phyloP scores from a whole-genome alignment of 2,329 filamentous ascomycete species.

The Biscogniauxia marginata region DNA sequence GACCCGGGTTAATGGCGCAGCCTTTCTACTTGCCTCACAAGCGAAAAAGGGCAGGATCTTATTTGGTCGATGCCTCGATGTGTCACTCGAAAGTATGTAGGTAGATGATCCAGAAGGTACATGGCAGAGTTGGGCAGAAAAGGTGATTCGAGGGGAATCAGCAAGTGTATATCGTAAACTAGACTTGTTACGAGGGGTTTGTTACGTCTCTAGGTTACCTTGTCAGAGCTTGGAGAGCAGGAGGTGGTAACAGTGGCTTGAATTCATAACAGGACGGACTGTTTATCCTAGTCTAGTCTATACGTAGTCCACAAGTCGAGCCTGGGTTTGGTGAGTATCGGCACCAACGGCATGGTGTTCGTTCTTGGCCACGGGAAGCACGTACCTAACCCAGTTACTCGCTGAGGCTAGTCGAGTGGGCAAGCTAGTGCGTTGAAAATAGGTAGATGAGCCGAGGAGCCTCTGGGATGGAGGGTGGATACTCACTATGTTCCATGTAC shows the following conservation, averaged over 20 bases:
- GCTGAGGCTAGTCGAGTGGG: conserved; percentile 10
- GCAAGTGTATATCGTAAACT: conserved; percentile 7
- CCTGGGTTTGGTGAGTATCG: conserved; percentile 16
- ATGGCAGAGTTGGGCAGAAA: conserved; percentile 10
- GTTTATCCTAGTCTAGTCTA: conserved; percentile 16
- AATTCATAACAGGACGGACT: conserved; percentile 12
- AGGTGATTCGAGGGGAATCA: conserved; percentile 21
- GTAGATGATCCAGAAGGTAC: conserved; percentile 15
- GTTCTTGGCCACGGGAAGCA: conserved; percentile 24
- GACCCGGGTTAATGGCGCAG: conserved; percentile 8
- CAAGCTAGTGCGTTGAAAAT: conserved; percentile 9
- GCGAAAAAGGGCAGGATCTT: neutral
- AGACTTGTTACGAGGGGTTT: conserved; percentile 18
- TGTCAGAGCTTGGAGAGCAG: conserved; percentile 2
- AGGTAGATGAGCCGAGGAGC: conserved; percentile 5
- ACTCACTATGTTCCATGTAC: neutral
- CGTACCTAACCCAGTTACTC: conserved; percentile 15
- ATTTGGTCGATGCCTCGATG: conserved; percentile 3
- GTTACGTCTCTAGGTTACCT: conserved; percentile 11
- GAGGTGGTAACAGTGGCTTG: conserved; percentile 22
- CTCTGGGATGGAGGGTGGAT: neutral
- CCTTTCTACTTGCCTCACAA: neutral
- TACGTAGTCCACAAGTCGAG: conserved; percentile 3
- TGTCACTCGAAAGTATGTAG: conserved; percentile 8
- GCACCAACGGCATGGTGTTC: conserved; percentile 29